Conservation (phyloP, 148 eudicot species). For the Rhododendron simsii region DNA sequence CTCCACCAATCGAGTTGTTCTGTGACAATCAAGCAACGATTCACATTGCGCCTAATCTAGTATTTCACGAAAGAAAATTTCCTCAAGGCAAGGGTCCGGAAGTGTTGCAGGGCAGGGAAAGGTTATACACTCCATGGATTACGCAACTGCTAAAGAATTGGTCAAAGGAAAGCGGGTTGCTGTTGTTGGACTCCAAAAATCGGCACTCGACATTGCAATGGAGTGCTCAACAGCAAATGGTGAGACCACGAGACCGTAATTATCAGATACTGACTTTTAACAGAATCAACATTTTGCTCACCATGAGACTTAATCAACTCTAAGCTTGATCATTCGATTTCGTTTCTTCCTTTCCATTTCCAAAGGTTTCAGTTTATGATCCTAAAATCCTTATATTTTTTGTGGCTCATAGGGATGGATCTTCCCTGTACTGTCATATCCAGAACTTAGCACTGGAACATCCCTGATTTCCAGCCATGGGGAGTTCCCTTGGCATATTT, state of each 20-base stretch:
- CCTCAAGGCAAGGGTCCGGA: too few relatives aligned
- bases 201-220: constrained; percentile 62
- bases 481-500: constrained; percentile 36
- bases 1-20: not conserved
- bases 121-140: constrained; percentile 17
- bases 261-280: not conserved
- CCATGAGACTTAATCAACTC: not conserved
- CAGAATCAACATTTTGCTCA: not conserved
- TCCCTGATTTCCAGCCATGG: constrained; percentile 50
- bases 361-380: not conserved
- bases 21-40: not conserved
- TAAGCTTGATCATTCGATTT: not conserved
- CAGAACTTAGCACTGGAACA: constrained; percentile 54
- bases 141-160: constrained; percentile 27
- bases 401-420: constrained; percentile 31
- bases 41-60: not conserved
- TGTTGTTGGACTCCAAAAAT: constrained; percentile 62
- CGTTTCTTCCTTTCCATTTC: not conserved
- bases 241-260: not conserved
- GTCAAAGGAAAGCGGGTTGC: constrained; percentile 47
- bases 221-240: constrained; percentile 52
- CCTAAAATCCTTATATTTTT: not conserved
- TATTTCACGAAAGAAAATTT: not conserved
- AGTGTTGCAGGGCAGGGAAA: too few relatives aligned
- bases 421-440: constrained; percentile 53